phyloP scores from a whole-genome alignment of 1,139 yeast species.

The Ashbya aceris region DNA sequence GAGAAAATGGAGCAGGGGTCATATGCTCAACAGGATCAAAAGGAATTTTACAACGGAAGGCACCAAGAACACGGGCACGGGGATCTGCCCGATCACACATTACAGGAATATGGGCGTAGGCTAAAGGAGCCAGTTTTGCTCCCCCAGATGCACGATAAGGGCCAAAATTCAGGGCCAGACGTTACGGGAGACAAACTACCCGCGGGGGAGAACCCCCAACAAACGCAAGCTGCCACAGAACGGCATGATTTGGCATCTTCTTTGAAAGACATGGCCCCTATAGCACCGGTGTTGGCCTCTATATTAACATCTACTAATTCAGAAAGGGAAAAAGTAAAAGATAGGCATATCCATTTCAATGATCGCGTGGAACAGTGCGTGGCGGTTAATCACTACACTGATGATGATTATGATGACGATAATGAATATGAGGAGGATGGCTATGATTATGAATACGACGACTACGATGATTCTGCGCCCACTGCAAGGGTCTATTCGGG shows the following conservation, averaged over 20 bases:
- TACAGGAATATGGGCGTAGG: too few relatives aligned
- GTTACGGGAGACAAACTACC: too few relatives aligned
- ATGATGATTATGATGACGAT: conserved; percentile 29
- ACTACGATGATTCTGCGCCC: conserved; percentile 17
- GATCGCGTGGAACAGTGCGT: conserved; percentile 90
- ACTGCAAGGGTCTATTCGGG: conserved; percentile 11
- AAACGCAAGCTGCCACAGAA: background rate
- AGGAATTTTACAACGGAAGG: too few relatives aligned
- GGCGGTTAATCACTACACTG: conserved; percentile 45
- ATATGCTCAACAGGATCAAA: too few relatives aligned
- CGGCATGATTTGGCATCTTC: conserved; percentile 2
- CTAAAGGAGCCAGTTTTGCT: too few relatives aligned
- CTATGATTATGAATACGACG: conserved; percentile 15
- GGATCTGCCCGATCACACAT: too few relatives aligned
- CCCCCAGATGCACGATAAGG: too few relatives aligned
- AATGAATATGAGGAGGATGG: conserved; percentile 21
- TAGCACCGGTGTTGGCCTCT: conserved; percentile 7
- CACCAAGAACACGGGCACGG: too few relatives aligned
- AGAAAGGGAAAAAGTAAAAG: conserved; percentile 20
- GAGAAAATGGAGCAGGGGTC: too few relatives aligned
- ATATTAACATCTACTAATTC: conserved; percentile 9
- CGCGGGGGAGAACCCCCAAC: too few relatives aligned
- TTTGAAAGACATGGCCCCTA: background rate
- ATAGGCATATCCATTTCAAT: conserved; percentile 75
- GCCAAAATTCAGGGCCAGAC: background rate